phyloP scores from a whole-genome alignment of 352 stramenopile genomes.

The Pythium dissimile region DNA sequence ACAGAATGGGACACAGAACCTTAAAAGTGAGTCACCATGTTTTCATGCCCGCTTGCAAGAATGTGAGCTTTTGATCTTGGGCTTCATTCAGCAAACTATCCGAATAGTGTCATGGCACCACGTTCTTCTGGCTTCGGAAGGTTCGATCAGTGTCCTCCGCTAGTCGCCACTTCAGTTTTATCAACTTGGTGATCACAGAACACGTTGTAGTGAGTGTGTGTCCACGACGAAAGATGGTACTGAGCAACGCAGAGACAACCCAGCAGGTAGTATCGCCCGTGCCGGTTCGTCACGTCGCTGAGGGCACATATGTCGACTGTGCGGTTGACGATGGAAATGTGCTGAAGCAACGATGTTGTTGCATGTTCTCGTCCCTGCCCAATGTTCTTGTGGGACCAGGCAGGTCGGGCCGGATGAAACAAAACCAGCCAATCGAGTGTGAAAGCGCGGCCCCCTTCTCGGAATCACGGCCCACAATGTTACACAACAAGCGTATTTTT shows the following conservation, averaged over 20 bases:
- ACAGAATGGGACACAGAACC: too few species aligned
- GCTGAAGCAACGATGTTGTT: neutral
- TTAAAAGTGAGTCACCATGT: too few species aligned
- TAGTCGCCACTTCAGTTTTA: neutral
- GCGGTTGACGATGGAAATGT: conserved; percentile 4
- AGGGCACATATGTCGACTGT: neutral
- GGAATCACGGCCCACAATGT: neutral
- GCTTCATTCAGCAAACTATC: conserved; percentile 2
- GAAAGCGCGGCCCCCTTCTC: neutral
- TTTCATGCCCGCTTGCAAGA: too few species aligned
- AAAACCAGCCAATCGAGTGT: neutral
- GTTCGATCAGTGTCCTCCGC: too few species aligned
- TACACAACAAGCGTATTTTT: neutral
- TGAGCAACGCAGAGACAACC: too few species aligned
- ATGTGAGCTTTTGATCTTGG: neutral
- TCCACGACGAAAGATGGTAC: neutral
- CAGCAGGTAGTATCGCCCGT: too few species aligned
- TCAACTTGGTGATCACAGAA: too few species aligned
- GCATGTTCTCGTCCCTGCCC: neutral
- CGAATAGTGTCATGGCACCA: too few species aligned
- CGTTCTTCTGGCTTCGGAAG: too few species aligned
- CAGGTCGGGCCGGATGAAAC: neutral
- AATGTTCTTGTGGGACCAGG: neutral
- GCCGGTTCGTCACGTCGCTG: conserved; percentile 11
- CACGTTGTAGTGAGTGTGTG: neutral